Conservation (phyloP, 106 monocot species). For the Apostasia shenzhenica region DNA sequence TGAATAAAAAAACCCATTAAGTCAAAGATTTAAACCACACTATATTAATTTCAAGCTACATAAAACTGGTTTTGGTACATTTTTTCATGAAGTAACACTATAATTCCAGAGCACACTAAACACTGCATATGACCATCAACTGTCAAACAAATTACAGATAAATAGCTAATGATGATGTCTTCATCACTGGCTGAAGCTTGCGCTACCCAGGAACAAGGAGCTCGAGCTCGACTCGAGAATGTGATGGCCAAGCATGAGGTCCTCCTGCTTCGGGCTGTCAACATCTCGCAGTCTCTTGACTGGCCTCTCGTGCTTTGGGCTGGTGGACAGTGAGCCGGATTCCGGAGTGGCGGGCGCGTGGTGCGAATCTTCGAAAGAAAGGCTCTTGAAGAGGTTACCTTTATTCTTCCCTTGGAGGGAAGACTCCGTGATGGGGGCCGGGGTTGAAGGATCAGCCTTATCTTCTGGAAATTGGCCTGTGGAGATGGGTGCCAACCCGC, state of each 20-base stretch:
- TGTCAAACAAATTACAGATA: too few relatives aligned
- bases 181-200: too few relatives aligned
- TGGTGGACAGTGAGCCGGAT: background rate
- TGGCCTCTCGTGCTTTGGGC: background rate
- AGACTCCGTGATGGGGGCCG: constrained; percentile 2
- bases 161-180: too few relatives aligned
- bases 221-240: constrained; percentile 65
- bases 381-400: background rate
- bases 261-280: constrained; percentile 17
- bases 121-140: too few relatives aligned
- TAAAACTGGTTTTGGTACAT: too few relatives aligned
- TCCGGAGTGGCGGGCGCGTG: constrained; percentile 4
- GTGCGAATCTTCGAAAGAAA: background rate
- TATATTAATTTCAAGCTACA: too few relatives aligned
- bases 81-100: too few relatives aligned
- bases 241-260: constrained; percentile 31
- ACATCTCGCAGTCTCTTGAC: background rate
- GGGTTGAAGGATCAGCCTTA: constrained; percentile 6
- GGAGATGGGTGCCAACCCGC: constrained; percentile 1
- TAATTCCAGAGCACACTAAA: too few relatives aligned
- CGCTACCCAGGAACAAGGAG: constrained; percentile 12
- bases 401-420: background rate
- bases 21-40: too few relatives aligned
- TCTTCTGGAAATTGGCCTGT: background rate
- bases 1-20: too few relatives aligned